These are phyloP conservation scores for Pleodorina starrii DNA, from an alignment of 139 green algal genomes.

Conservation along the genomic window DNA sequence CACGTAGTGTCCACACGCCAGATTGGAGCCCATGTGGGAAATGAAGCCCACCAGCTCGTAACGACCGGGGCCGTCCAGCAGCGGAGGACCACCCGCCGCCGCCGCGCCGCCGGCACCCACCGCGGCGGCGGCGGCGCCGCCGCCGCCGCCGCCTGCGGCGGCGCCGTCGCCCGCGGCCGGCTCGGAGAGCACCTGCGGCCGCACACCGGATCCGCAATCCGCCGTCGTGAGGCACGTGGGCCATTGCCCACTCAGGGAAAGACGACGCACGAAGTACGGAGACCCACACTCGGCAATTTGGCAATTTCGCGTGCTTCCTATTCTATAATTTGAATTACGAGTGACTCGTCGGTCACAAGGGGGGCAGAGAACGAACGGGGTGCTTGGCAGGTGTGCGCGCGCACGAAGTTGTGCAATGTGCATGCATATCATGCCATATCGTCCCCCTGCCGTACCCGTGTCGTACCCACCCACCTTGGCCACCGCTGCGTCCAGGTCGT, in stretches of 20 bases:
- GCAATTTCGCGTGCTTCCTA: background rate
- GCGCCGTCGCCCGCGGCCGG: background rate
- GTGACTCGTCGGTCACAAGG: too few relatives aligned
- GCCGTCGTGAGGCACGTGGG: too few relatives aligned
- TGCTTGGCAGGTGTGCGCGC: too few relatives aligned
- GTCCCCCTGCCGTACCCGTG: background rate
- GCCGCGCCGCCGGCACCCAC: background rate
- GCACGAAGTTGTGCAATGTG: too few relatives aligned
- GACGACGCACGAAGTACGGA: background rate
- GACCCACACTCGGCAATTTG: background rate
- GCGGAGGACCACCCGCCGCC: background rate
- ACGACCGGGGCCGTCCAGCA: slow-evolving; percentile 76
- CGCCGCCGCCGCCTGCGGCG: background rate
- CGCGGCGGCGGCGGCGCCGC: background rate
- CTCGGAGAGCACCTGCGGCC: slow-evolving; percentile 27
- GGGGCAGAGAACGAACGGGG: too few relatives aligned
- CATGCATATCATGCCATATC: too few relatives aligned
- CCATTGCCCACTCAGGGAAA: background rate
- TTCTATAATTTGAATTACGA: too few relatives aligned
- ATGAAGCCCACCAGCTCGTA: slow-evolving; percentile 95
- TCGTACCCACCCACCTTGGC: slow-evolving; percentile 38
- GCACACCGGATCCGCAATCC: too few relatives aligned
- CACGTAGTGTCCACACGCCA: slow-evolving; percentile 97
- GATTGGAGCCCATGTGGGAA: slow-evolving; percentile 96
- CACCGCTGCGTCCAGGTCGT: slow-evolving; percentile 86